phyloP scores from a whole-genome alignment of 257 asterid genomes.

The Rhazya stricta region DNA sequence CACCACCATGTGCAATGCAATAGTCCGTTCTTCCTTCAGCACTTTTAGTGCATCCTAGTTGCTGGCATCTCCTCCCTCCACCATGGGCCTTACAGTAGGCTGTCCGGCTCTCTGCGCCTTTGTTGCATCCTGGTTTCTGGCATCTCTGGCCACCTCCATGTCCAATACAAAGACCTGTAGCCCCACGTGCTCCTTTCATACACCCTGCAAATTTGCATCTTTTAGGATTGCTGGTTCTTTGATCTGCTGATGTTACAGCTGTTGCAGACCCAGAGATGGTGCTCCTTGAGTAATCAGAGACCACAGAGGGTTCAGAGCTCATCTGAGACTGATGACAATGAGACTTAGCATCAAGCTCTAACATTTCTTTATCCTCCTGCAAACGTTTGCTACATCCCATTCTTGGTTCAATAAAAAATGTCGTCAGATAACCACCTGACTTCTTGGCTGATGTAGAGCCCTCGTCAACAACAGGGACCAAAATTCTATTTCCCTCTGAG shows the following conservation, averaged over 20 bases:
- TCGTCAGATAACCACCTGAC: slow-evolving; percentile 84
- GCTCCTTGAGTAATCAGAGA: slow-evolving; percentile 62
- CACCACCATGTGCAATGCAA: slow-evolving; percentile 92
- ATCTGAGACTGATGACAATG: slow-evolving; percentile 43
- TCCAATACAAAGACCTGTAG: slow-evolving; percentile 78
- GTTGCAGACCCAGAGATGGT: slow-evolving; percentile 53
- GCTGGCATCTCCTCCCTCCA: slow-evolving; percentile 70
- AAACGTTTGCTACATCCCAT: slow-evolving; percentile 22
- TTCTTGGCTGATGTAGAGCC: slow-evolving; percentile 95
- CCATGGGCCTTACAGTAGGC: slow-evolving; percentile 91
- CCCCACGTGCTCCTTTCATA: slow-evolving; percentile 78
- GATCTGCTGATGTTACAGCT: slow-evolving; percentile 40
- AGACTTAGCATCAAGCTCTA: slow-evolving; percentile 34
- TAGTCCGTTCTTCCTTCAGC: slow-evolving; percentile 83
- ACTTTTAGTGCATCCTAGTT: slow-evolving; percentile 83
- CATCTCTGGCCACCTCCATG: slow-evolving; percentile 96
- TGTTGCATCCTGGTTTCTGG: slow-evolving; percentile 73
- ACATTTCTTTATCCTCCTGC: slow-evolving; percentile 16
- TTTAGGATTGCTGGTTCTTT: slow-evolving; percentile 37
- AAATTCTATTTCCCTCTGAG: slow-evolving; percentile 28
- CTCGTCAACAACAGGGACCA: slow-evolving; percentile 59
- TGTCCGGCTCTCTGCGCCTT: slow-evolving; percentile 90
- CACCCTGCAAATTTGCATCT: slow-evolving; percentile 65
- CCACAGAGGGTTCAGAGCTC: slow-evolving; percentile 57
- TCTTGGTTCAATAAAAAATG: slow-evolving; percentile 68